Evolutionary conservation across 1,284 basidiomycete species (phyloP), one percentile per base, ranked within the genome.

Genomic region (Pholiota adiposa): DNA sequence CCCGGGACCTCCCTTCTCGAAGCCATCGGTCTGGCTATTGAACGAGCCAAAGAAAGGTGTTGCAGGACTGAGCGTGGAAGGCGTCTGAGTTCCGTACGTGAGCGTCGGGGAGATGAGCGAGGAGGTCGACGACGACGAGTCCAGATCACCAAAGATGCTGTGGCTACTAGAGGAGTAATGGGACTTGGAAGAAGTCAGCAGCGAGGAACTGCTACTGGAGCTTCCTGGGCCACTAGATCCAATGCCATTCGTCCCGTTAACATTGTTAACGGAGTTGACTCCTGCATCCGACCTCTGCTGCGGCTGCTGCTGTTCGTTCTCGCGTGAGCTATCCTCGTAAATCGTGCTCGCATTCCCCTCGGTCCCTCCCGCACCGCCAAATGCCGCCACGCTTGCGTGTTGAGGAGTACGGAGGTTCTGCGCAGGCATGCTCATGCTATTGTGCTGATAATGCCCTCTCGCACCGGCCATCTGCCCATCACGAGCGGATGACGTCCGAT

Each of bases 51-150:
- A 83, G 72, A 85, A 86, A 3, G 85, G 85, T 11, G 85, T 87
- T 5, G 83, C 80, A 16, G 85, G 85, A 65, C 85, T 87, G 54
- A 87, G 73, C n/a, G 83, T 85, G 34, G 82, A 82, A 4, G 84
- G 81, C 23, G 85, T 82, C 56, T 83, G 80, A 41, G 82, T 82
- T 12, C 82, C 82, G 65, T 84, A 87, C 18, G 85, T 87, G 57
- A 87, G 75, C 6, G 85, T 79, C n/a, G 85, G 85, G 5, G 84
- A 85, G 44, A 84, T 77, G 46, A 82, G 71, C 23, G 77, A 75
- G 3, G 84, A 81, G 7, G 82, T 82, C 9, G 82, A 82, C 51
- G 70, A 61, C 40, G 71, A 68, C 43, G 66, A 60, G 34, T 73
- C 71, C 58, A 66, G 56, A 12, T 64, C 65, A 27, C 65, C 63